These are phyloP conservation scores for Suillus americanus DNA, from an alignment of 768 basidiomycete genomes.

Conservation along the genomic window DNA sequence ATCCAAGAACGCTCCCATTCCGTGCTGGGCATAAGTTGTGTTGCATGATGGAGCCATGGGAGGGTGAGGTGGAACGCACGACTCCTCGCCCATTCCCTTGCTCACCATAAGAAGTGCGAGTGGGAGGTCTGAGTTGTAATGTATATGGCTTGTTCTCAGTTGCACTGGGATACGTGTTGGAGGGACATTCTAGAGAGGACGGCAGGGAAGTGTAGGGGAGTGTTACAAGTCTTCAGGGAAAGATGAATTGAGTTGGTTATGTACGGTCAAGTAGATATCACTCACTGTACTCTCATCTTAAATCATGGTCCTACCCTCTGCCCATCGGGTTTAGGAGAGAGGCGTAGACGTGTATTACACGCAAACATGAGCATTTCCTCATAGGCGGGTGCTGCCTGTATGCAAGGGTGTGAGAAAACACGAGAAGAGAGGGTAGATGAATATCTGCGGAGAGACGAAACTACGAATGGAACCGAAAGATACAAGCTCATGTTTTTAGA, in stretches of 20 bases:
- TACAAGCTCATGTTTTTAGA: not conserved
- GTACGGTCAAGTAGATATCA: not conserved
- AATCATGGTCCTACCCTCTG: constrained; percentile 32
- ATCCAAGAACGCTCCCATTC: too few species aligned
- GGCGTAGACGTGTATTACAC: constrained; percentile 40
- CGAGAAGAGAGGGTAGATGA: not conserved
- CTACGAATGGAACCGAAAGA: not conserved
- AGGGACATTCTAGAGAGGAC: constrained; percentile 23
- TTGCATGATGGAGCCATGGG: not conserved
- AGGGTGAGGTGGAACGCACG: not conserved
- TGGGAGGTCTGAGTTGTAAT: constrained; percentile 42
- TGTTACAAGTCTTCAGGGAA: constrained; percentile 34
- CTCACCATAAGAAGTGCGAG: constrained; percentile 42
- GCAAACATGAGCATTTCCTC: constrained; percentile 42
- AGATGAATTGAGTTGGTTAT: constrained; percentile 4
- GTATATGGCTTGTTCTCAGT: constrained; percentile 49
- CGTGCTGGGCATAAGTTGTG: too few species aligned
- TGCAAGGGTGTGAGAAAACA: constrained; percentile 52
- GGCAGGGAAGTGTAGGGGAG: not conserved
- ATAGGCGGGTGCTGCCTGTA: constrained; percentile 55
- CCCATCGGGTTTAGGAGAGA: constrained; percentile 26
- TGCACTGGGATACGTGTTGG: constrained; percentile 37
- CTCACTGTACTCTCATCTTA: constrained; percentile 55
- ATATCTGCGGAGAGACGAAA: not conserved
- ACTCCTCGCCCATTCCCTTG: constrained; percentile 9